Conservation (phyloP, 1,284 basidiomycete genomes). For the Boletus mariae region DNA sequence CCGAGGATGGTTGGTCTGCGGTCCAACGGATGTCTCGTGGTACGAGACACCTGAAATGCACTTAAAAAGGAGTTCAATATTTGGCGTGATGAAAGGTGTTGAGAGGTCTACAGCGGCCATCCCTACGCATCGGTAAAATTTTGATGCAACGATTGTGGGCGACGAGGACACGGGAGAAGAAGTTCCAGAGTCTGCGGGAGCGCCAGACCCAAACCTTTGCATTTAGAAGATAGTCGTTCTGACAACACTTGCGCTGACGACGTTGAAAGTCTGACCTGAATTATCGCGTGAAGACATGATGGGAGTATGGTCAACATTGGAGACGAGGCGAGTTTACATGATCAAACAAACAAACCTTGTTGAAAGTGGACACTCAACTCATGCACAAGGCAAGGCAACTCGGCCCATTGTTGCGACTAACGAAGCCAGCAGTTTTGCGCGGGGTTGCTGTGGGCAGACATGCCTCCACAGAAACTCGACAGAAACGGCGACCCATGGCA, state of each 20-base stretch:
- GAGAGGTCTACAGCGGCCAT: too few species aligned
- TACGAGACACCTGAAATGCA: too few species aligned
- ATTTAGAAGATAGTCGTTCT: too few species aligned
- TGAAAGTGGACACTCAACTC: background rate
- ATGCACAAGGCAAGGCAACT: background rate
- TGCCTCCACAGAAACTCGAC: conserved; percentile 17
- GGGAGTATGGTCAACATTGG: background rate
- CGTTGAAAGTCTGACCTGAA: background rate
- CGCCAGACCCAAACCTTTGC: background rate
- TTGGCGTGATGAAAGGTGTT: too few species aligned
- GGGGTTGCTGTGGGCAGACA: conserved; percentile 6
- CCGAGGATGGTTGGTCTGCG: too few species aligned
- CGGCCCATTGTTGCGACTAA: background rate
- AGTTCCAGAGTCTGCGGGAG: background rate
- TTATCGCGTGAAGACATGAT: background rate
- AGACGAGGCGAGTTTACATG: too few species aligned
- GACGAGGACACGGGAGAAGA: background rate
- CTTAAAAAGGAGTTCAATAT: too few species aligned
- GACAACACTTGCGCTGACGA: background rate
- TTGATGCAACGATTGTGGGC: too few species aligned
- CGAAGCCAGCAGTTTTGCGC: background rate
- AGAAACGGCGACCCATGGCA: conserved; percentile 6
- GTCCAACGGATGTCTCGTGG: too few species aligned
- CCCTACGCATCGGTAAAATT: too few species aligned
- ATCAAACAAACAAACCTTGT: conserved; percentile 8